Conservation (phyloP, 2,329 filamentous ascomycete genomes). For the Colletotrichum karsti region DNA sequence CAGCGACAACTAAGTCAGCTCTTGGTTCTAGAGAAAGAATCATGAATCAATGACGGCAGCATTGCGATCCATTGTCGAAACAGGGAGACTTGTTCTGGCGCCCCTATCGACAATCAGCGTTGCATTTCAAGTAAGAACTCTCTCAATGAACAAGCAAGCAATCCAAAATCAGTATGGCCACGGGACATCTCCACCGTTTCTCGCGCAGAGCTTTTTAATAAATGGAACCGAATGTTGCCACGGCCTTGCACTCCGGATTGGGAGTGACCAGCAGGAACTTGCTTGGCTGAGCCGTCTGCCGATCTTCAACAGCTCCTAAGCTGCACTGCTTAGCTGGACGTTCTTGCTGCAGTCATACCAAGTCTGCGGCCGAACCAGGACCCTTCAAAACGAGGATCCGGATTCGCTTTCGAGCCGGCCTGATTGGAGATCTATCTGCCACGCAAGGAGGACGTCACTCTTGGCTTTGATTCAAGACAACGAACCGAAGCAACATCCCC, state of each 20-base stretch:
- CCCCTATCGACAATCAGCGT: not conserved
- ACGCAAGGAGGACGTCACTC: not conserved
- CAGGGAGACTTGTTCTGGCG: not conserved
- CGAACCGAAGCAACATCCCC: too few species aligned
- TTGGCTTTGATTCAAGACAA: not conserved
- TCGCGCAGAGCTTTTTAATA: not conserved
- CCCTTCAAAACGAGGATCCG: not conserved
- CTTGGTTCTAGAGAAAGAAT: not conserved
- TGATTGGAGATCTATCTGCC: not conserved
- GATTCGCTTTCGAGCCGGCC: not conserved
- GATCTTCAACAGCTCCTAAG: not conserved
- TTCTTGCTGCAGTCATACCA: not conserved
- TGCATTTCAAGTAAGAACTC: not conserved
- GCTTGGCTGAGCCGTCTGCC: not conserved
- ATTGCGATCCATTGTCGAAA: not conserved
- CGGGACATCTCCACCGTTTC: not conserved
- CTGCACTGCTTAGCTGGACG: not conserved
- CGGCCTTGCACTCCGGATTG: not conserved
- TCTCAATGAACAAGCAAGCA: not conserved
- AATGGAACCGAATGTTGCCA: not conserved
- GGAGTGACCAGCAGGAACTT: not conserved
- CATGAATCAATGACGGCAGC: conserved; percentile 7
- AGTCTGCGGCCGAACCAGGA: not conserved
- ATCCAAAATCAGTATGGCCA: not conserved
- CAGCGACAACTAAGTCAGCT: conserved; percentile 10